These are phyloP conservation scores for Trichosporon sp. DNA, from an alignment of 1,284 basidiomycete species.

Conservation along the genomic window DNA sequence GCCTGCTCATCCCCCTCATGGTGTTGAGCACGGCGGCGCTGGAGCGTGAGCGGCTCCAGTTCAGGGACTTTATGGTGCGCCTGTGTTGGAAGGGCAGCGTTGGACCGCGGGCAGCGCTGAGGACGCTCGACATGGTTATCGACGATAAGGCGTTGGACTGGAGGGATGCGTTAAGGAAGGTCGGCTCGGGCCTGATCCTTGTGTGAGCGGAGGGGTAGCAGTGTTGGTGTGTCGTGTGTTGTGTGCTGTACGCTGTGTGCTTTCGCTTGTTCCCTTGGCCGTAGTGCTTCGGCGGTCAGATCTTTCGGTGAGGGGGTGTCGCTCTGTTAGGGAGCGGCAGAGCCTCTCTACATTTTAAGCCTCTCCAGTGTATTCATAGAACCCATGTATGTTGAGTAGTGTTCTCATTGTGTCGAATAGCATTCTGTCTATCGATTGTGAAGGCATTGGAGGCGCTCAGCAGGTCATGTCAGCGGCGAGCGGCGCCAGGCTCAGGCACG, in stretches of 20 bases:
- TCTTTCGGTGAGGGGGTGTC: too few species aligned
- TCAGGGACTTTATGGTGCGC: constrained; percentile 10
- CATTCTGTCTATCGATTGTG: too few species aligned
- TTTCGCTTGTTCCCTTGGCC: too few species aligned
- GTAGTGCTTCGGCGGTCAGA: too few species aligned
- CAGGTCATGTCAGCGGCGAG: not conserved
- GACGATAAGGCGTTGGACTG: constrained; percentile 6
- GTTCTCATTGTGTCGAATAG: too few species aligned
- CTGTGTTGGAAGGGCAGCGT: constrained; percentile 22
- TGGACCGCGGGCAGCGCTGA: constrained; percentile 10
- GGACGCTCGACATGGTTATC: constrained; percentile 9
- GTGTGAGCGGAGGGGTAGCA: constrained; percentile 4
- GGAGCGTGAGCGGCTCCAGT: constrained; percentile 6
- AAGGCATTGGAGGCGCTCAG: too few species aligned
- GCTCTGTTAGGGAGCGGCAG: too few species aligned
- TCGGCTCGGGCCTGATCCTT: constrained; percentile 8
- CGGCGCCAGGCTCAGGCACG: too few species aligned
- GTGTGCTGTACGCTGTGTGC: too few species aligned
- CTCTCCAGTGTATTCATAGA: not conserved
- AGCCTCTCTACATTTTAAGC: not conserved
- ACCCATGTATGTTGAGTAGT: not conserved
- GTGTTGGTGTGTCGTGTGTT: too few species aligned
- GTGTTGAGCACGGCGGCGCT: constrained; percentile 9
- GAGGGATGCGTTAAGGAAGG: constrained; percentile 5
- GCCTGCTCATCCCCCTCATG: constrained; percentile 13